These are phyloP conservation scores for Ceratocystis papillata DNA, from an alignment of 2,329 filamentous ascomycete species.

Conservation along the genomic window DNA sequence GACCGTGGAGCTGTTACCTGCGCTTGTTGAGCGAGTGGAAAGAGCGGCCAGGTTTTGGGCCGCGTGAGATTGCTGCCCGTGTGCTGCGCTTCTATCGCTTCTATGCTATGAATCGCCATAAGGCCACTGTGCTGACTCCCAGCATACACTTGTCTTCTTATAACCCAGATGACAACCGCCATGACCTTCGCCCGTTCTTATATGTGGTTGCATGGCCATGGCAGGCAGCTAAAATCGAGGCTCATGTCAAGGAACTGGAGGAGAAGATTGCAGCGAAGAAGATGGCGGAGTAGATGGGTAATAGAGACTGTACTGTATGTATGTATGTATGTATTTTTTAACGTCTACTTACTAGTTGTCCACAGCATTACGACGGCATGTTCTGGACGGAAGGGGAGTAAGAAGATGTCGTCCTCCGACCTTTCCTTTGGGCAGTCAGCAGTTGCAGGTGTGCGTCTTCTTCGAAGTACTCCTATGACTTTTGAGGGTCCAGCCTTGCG, in stretches of 20 bases:
- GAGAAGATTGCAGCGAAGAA: slow-evolving; percentile 26
- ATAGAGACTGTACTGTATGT: background rate
- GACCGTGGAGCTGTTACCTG: slow-evolving; percentile 35
- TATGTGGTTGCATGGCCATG: slow-evolving; percentile 34
- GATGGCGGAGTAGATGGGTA: background rate
- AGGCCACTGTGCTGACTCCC: slow-evolving; percentile 51
- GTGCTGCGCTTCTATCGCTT: slow-evolving; percentile 37
- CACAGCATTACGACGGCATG: too few species aligned
- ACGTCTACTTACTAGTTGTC: too few species aligned
- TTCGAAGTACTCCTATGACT: too few species aligned
- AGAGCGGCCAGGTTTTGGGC: slow-evolving; percentile 29
- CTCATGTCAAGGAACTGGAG: slow-evolving; percentile 32
- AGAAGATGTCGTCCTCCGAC: too few species aligned
- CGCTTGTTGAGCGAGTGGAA: slow-evolving; percentile 35
- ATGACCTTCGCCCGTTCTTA: slow-evolving; percentile 35
- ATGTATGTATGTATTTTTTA: too few species aligned
- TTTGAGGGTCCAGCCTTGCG: too few species aligned
- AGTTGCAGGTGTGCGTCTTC: too few species aligned
- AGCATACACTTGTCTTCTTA: slow-evolving; percentile 38
- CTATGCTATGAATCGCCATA: slow-evolving; percentile 54
- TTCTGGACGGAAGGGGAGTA: too few species aligned
- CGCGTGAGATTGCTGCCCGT: slow-evolving; percentile 36
- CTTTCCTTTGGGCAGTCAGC: too few species aligned
- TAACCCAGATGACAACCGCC: slow-evolving; percentile 35
- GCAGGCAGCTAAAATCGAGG: slow-evolving; percentile 36